These are phyloP conservation scores for Alnus rubra DNA, from an alignment of 306 rosid genomes.

Conservation along the genomic window DNA sequence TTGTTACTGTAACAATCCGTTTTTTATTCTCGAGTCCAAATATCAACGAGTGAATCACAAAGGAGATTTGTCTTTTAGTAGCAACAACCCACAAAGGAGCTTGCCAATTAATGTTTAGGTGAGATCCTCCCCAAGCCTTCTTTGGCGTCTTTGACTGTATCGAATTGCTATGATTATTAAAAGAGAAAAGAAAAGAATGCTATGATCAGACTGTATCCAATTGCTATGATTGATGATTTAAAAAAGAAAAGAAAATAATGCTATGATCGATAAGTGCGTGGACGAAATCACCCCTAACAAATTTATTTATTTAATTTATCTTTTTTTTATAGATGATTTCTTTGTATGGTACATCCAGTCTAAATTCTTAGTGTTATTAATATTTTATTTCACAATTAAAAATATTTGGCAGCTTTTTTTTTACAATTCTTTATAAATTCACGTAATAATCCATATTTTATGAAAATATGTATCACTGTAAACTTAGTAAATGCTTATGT, in stretches of 20 bases:
- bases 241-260: background rate
- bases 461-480: too few species aligned
- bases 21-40: too few species aligned
- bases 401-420: too few species aligned
- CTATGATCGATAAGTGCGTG: background rate
- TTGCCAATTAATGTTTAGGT: conserved; percentile 21
- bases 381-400: too few species aligned
- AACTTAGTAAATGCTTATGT: too few species aligned
- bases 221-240: background rate
- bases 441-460: too few species aligned
- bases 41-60: background rate
- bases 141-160: conserved; percentile 5
- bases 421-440: too few species aligned
- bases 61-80: background rate
- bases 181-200: background rate
- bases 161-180: background rate
- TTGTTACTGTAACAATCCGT: too few species aligned
- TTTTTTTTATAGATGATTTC: background rate
- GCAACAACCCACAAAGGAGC: background rate
- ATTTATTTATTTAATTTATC: background rate
- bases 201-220: too few species aligned
- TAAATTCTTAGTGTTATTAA: too few species aligned
- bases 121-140: background rate
- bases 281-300: conserved; percentile 7
- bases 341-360: too few species aligned